A percentile compares a stretch with the other conserved stretches of the same genome.
phyloP scores from a whole-genome alignment of 2,329 filamentous ascomycete species.

The Microsporum ferrugineum region DNA sequence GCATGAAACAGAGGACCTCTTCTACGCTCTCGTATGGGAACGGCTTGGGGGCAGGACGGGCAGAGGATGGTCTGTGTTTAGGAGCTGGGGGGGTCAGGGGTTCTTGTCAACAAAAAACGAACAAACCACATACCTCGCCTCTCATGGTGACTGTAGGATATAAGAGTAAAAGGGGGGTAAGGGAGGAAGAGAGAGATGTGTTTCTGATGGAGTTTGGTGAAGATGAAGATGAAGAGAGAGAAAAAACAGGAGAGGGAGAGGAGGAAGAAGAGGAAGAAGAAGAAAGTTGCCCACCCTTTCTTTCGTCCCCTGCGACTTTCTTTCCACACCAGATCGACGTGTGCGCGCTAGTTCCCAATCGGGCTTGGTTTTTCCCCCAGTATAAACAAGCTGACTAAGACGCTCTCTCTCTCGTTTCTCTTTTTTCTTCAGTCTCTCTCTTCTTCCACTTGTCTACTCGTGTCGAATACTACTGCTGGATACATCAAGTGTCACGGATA shows the following conservation, averaged over 20 bases:
- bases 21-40: background rate
- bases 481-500: background rate
- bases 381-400: slow-evolving; percentile 4
- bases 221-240: background rate
- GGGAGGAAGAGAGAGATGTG: slow-evolving; percentile 1
- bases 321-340: slow-evolving; percentile 8
- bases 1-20: slow-evolving; percentile 11
- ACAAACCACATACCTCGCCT: slow-evolving; percentile 24
- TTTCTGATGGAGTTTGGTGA: slow-evolving; percentile 3
- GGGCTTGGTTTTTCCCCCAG: slow-evolving; percentile 1
- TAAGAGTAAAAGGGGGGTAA: background rate
- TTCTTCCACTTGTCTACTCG: background rate
- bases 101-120: slow-evolving; percentile 15
- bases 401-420: background rate
- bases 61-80: slow-evolving; percentile 11
- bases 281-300: background rate
- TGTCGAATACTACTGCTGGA: background rate
- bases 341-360: slow-evolving; percentile 13
- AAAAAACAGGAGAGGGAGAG: slow-evolving; percentile 4
- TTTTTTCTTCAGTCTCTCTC: background rate
- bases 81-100: slow-evolving; percentile 13
- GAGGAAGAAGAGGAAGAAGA: background rate
- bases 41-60: background rate
- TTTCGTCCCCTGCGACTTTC: background rate
- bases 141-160: slow-evolving; percentile 21